Evolutionary conservation across 352 stramenopile genomes (phyloP).

Genomic region (Globisporangium barbulae): DNA sequence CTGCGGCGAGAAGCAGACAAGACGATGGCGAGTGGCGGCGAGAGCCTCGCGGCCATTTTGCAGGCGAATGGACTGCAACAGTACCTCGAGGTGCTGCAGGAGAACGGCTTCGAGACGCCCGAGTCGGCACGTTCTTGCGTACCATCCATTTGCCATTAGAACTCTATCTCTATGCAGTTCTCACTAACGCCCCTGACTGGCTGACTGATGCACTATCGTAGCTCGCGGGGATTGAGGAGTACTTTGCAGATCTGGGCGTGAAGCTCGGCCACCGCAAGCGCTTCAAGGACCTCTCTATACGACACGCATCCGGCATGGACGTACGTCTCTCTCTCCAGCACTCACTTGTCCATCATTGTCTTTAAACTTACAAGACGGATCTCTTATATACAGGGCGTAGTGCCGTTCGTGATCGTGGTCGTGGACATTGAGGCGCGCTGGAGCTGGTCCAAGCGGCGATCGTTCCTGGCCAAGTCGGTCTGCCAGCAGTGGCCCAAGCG

Average conservation of each 20-base stretch:
- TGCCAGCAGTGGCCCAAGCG: slow-evolving; percentile 15
- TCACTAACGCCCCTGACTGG: neutral
- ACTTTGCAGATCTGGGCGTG: slow-evolving; percentile 12
- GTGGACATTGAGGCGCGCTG: slow-evolving; percentile 12
- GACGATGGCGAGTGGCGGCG: neutral
- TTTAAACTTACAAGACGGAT: neutral
- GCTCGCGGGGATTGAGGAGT: slow-evolving; percentile 14
- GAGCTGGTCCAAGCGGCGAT: slow-evolving; percentile 7
- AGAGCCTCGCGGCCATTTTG: slow-evolving; percentile 10
- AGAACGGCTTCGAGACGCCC: slow-evolving; percentile 15
- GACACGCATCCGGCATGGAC: slow-evolving; percentile 13
- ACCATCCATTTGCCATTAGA: neutral
- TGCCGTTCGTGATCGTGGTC: slow-evolving; percentile 15
- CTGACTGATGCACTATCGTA: neutral
- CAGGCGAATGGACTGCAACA: slow-evolving; percentile 7
- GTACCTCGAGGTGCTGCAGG: slow-evolving; percentile 13
- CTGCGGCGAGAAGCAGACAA: neutral
- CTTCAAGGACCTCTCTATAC: slow-evolving; percentile 15
- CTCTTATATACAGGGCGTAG: neutral
- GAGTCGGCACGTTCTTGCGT: slow-evolving; percentile 3
- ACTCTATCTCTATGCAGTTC: neutral
- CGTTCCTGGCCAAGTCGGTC: slow-evolving; percentile 14
- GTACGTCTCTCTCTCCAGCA: neutral
- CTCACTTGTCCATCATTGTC: neutral
- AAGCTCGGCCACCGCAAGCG: slow-evolving; percentile 18